These are phyloP conservation scores for Vanderwaltozyma tropicalis DNA, from an alignment of 805 yeast species.

Conservation along the genomic window DNA sequence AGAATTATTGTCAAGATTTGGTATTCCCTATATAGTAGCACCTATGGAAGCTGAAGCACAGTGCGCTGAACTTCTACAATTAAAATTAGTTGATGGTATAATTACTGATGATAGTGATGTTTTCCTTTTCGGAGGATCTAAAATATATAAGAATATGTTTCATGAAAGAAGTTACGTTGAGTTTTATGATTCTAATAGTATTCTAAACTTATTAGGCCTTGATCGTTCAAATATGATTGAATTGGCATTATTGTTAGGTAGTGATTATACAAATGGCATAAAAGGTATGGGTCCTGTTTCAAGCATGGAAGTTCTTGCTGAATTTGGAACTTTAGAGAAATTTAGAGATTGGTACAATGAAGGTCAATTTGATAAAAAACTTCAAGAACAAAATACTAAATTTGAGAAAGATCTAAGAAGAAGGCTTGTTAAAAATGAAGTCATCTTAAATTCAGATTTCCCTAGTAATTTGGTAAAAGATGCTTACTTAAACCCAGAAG, in stretches of 20 bases:
- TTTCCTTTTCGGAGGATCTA: constrained; percentile 81
- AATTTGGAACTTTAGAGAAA: constrained; percentile 43
- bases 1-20: constrained; percentile 75
- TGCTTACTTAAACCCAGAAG: constrained; percentile 74
- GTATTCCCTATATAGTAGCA: constrained; percentile 89
- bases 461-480: constrained; percentile 61
- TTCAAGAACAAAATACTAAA: constrained; percentile 33
- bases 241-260: constrained; percentile 76
- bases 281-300: constrained; percentile 91
- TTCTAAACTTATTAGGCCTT: constrained; percentile 57
- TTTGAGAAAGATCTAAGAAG: constrained; percentile 50
- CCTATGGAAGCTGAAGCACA: constrained; percentile 99
- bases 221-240: constrained; percentile 57
- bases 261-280: constrained; percentile 91
- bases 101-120: constrained; percentile 97
- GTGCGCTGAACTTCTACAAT: constrained; percentile 67
- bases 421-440: constrained; percentile 42
- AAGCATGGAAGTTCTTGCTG: constrained; percentile 83
- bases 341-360: constrained; percentile 34
- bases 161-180: constrained; percentile 89
- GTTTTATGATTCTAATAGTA: constrained; percentile 51
- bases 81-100: constrained; percentile 83
- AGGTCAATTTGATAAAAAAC: constrained; percentile 33
- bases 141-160: constrained; percentile 84
- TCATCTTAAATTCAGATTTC: constrained; percentile 49